Percentiles rank a stretch among this genome's conserved stretches.
phyloP scores from a whole-genome alignment of 2,329 filamentous ascomycete species.

The Emydomyces testavorans region DNA sequence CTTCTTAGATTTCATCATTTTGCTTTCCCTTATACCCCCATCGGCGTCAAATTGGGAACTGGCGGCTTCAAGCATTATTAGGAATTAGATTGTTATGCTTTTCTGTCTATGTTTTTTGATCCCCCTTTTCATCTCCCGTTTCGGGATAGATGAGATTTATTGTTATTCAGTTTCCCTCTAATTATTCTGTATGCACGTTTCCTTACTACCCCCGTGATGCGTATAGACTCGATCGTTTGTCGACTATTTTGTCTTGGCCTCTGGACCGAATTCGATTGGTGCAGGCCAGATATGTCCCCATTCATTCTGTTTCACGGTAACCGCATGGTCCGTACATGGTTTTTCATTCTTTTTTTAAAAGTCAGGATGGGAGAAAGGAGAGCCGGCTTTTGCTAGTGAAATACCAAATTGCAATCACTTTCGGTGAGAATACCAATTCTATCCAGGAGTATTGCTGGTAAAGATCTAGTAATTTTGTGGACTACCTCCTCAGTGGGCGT shows the following conservation, averaged over 20 bases:
- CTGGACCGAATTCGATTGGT: not conserved
- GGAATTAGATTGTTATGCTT: constrained; percentile 10
- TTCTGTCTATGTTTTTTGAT: not conserved
- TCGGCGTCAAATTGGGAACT: constrained; percentile 5
- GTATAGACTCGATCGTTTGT: constrained; percentile 2
- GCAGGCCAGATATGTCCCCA: too few species aligned
- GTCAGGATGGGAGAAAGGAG: not conserved
- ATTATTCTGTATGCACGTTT: not conserved
- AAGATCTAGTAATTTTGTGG: constrained; percentile 3
- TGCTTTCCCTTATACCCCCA: constrained; percentile 33
- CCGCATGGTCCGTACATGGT: not conserved
- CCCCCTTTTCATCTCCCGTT: not conserved
- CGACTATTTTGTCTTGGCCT: not conserved
- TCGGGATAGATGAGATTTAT: constrained; percentile 5
- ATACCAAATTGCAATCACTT: constrained; percentile 12
- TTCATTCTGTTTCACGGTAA: not conserved
- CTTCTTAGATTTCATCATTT: constrained; percentile 28
- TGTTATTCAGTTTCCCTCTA: constrained; percentile 6
- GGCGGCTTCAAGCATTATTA: constrained; percentile 7
- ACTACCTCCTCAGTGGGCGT: not conserved
- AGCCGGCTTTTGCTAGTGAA: constrained; percentile 5
- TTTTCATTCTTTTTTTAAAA: not conserved
- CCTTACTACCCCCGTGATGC: not conserved
- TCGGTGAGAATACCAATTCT: constrained; percentile 12
- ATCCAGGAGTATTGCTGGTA: constrained; percentile 12